Conservation (phyloP, 2,329 filamentous ascomycete genomes). For the Epicoccum nigrum region DNA sequence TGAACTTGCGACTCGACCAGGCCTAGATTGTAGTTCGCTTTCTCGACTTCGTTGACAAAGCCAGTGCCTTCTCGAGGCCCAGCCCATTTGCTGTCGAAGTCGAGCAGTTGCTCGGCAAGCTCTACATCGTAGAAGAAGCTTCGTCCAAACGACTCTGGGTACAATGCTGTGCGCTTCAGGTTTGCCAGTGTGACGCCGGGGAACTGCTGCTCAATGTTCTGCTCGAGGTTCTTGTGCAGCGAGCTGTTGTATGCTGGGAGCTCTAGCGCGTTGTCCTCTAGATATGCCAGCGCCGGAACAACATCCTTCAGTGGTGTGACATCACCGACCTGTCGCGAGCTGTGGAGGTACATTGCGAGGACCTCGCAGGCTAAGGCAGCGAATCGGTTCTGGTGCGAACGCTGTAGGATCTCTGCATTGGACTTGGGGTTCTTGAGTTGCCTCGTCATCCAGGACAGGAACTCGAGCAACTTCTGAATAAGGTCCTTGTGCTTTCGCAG, state of each 20-base stretch:
- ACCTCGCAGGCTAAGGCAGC: slow-evolving; percentile 86
- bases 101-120: slow-evolving; percentile 76
- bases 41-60: slow-evolving; percentile 80
- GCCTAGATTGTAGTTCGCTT: slow-evolving; percentile 88
- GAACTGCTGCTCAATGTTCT: slow-evolving; percentile 83
- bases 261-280: slow-evolving; percentile 75
- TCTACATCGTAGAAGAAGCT: slow-evolving; percentile 85
- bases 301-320: slow-evolving; percentile 71
- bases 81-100: slow-evolving; percentile 77
- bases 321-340: slow-evolving; percentile 77
- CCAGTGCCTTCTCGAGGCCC: slow-evolving; percentile 65
- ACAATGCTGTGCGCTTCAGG: slow-evolving; percentile 77
- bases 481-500: slow-evolving; percentile 76
- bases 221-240: slow-evolving; percentile 81
- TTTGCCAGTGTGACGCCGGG: slow-evolving; percentile 73
- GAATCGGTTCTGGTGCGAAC: slow-evolving; percentile 58
- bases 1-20: slow-evolving; percentile 89
- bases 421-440: slow-evolving; percentile 33
- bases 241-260: slow-evolving; percentile 87
- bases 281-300: slow-evolving; percentile 77
- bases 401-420: slow-evolving; percentile 29
- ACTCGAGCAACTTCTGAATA: slow-evolving; percentile 72
- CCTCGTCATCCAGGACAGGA: slow-evolving; percentile 60
- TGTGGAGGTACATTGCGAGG: slow-evolving; percentile 88
- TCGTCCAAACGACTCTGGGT: slow-evolving; percentile 69